Evolutionary conservation across 2,329 filamentous ascomycete species (phyloP).

Genomic region (Elsinoe fawcettii): DNA sequence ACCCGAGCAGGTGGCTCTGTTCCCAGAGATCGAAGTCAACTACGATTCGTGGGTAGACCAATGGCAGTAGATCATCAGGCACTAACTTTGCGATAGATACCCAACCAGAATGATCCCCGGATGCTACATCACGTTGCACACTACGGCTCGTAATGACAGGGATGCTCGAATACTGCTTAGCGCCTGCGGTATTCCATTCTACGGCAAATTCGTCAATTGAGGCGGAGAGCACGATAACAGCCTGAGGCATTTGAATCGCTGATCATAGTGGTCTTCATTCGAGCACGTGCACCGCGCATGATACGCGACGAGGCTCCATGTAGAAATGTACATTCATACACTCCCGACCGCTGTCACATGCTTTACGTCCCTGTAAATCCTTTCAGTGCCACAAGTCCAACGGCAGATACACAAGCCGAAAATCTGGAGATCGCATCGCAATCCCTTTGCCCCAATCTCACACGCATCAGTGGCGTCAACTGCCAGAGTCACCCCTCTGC

Average conservation of each 20-base stretch:
- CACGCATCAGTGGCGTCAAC: background rate
- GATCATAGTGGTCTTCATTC: background rate
- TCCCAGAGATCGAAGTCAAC: slow-evolving; percentile 92
- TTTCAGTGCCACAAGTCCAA: background rate
- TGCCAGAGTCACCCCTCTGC: background rate
- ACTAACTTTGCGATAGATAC: slow-evolving; percentile 43
- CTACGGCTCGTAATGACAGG: slow-evolving; percentile 73
- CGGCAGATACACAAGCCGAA: background rate
- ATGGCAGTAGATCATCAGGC: background rate
- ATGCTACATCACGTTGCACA: slow-evolving; percentile 75
- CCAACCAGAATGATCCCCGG: slow-evolving; percentile 73
- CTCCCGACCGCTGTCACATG: background rate
- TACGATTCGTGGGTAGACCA: slow-evolving; percentile 67
- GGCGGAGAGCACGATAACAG: background rate
- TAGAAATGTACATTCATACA: slow-evolving; percentile 1
- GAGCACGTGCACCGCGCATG: background rate
- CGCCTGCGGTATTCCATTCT: slow-evolving; percentile 70
- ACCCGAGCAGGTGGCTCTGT: slow-evolving; percentile 67
- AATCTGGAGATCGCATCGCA: background rate
- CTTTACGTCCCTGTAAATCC: background rate
- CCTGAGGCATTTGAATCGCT: background rate
- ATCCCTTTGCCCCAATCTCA: background rate
- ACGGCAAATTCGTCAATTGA: slow-evolving; percentile 60
- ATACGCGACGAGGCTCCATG: background rate
- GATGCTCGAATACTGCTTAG: slow-evolving; percentile 72